phyloP scores from a whole-genome alignment of 2,329 filamentous ascomycete species.

The Microsporum ferrugineum region DNA sequence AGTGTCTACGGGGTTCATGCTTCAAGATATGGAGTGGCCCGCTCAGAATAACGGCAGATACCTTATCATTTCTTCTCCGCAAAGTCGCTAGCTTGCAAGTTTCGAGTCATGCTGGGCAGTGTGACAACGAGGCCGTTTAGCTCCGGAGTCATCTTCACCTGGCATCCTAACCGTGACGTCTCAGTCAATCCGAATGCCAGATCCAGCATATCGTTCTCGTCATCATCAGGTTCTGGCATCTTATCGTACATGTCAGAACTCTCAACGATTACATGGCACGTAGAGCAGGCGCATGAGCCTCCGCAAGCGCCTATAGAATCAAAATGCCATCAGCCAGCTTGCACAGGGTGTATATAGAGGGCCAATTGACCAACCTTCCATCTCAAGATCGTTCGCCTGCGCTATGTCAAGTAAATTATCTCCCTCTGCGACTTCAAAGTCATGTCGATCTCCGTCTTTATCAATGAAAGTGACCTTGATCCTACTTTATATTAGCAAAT shows the following conservation, averaged over 20 bases:
- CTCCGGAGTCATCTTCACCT: slow-evolving; percentile 83
- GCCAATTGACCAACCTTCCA: slow-evolving; percentile 57
- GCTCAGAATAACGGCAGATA: slow-evolving; percentile 3
- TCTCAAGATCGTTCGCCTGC: slow-evolving; percentile 87
- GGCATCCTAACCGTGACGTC: slow-evolving; percentile 73
- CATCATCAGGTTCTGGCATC: slow-evolving; percentile 66
- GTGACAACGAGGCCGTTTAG: slow-evolving; percentile 76
- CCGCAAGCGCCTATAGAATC: slow-evolving; percentile 63
- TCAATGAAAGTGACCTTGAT: slow-evolving; percentile 86
- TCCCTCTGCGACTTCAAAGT: slow-evolving; percentile 68
- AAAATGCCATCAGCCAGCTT: background rate
- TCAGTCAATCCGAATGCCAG: slow-evolving; percentile 82
- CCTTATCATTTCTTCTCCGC: slow-evolving; percentile 30
- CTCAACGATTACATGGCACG: slow-evolving; percentile 78
- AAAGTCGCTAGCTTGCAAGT: slow-evolving; percentile 92
- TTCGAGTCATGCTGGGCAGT: slow-evolving; percentile 86
- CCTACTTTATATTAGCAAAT: slow-evolving; percentile 35
- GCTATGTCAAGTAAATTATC: slow-evolving; percentile 94
- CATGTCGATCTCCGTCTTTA: slow-evolving; percentile 68
- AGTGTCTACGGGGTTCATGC: background rate
- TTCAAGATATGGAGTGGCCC: background rate
- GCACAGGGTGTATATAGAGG: background rate
- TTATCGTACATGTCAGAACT: slow-evolving; percentile 63
- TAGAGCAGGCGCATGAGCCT: slow-evolving; percentile 85
- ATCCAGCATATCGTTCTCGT: slow-evolving; percentile 85